Percentiles rank a stretch among this genome's conserved stretches.
Conservation (phyloP, 345 rosid genomes). For the Erodium maritimum region DNA sequence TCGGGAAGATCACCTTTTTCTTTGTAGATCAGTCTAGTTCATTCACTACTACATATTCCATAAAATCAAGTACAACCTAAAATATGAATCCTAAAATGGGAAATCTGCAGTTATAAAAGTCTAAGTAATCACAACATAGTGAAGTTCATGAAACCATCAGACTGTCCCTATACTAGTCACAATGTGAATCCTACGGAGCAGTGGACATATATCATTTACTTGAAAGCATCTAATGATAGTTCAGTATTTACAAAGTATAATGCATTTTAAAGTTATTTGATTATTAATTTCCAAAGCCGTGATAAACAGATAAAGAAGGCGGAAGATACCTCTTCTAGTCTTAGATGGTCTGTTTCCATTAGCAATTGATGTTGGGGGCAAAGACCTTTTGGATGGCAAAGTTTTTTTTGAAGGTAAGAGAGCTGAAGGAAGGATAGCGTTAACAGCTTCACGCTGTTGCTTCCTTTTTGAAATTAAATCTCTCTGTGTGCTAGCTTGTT, state of each 20-base stretch:
- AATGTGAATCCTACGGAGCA: too few species aligned
- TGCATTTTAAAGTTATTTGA: not conserved
- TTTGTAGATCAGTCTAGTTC: too few species aligned
- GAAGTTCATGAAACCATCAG: too few species aligned
- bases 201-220: not conserved
- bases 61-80: too few species aligned
- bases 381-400: conserved; percentile 40
- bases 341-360: conserved; percentile 43
- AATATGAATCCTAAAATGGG: too few species aligned
- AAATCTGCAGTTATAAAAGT: too few species aligned
- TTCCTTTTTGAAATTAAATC: conserved; percentile 53
- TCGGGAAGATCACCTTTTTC: too few species aligned
- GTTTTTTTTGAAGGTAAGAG: conserved; percentile 56
- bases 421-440: conserved; percentile 70
- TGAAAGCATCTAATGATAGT: not conserved
- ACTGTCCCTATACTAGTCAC: too few species aligned
- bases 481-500: conserved; percentile 22
- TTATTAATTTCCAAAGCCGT: not conserved
- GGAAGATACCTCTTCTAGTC: conserved; percentile 43
- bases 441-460: conserved; percentile 77
- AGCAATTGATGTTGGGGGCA: conserved; percentile 30
- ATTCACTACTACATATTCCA: too few species aligned
- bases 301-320: not conserved
- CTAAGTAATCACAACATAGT: too few species aligned
- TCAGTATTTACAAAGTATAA: not conserved